Conservation (phyloP, 305 asterid genomes). For the Fraxinus albicans region DNA sequence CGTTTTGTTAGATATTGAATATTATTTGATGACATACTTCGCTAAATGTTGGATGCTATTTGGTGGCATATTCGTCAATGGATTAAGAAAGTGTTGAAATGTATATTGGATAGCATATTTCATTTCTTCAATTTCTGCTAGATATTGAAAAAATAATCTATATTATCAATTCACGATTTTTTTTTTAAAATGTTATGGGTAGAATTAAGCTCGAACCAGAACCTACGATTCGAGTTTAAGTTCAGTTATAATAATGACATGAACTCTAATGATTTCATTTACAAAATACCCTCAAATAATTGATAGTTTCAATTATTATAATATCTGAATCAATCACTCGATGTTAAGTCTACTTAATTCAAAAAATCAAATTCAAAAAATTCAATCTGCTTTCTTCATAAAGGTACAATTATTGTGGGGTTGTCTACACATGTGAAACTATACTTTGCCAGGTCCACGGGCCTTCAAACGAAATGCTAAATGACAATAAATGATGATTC, state of each 20-base stretch:
- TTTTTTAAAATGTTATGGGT: too few species aligned
- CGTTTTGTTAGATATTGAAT: background rate
- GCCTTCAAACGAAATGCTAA: background rate
- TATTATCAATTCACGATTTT: background rate
- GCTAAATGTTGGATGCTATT: background rate
- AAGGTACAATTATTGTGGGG: background rate
- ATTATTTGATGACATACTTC: background rate
- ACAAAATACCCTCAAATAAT: background rate
- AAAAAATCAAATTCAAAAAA: too few species aligned
- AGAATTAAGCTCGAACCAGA: too few species aligned
- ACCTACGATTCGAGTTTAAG: too few species aligned
- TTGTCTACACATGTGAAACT: background rate
- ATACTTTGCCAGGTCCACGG: background rate
- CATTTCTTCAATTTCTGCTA: too few species aligned
- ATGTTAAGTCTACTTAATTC: too few species aligned
- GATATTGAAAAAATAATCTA: background rate
- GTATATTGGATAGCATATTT: background rate
- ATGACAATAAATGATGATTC: background rate
- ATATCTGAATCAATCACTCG: too few species aligned
- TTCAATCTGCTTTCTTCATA: too few species aligned
- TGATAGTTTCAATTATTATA: background rate
- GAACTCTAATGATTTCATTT: background rate
- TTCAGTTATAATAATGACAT: too few species aligned
- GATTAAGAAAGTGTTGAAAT: background rate
- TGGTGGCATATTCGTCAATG: background rate